Evolutionary conservation across 768 basidiomycete species (phyloP).

Genomic region (Rubroboletus satanas): DNA sequence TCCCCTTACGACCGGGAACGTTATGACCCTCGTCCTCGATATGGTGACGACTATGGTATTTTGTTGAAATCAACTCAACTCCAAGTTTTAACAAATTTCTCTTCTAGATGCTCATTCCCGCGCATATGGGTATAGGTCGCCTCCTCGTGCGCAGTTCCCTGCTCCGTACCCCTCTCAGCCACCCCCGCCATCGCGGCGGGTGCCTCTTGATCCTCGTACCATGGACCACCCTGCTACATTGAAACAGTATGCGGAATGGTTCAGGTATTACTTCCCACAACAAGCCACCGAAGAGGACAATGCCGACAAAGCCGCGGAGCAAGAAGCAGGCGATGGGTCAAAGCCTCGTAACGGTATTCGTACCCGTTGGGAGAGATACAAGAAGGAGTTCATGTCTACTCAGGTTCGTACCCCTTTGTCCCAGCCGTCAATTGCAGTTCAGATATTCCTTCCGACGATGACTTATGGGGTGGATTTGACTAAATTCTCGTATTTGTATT

Average conservation of each 20-base stretch:
- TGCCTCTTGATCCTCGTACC: conserved; percentile 75
- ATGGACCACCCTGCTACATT: conserved; percentile 78
- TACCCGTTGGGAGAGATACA: conserved; percentile 87
- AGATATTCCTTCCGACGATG: conserved; percentile 12
- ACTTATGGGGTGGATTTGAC: conserved; percentile 13
- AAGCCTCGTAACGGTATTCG: conserved; percentile 84
- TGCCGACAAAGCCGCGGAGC: conserved; percentile 79
- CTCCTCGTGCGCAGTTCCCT: conserved; percentile 53
- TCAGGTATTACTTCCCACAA: conserved; percentile 69
- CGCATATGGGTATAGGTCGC: conserved; percentile 58
- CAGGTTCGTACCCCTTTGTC: conserved; percentile 64
- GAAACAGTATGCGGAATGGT: conserved; percentile 89
- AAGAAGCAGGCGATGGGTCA: conserved; percentile 75
- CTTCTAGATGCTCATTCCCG: conserved; percentile 62
- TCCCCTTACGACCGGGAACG: conserved; percentile 78
- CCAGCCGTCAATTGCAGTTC: conserved; percentile 5
- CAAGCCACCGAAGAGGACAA: conserved; percentile 80
- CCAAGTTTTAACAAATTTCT: conserved; percentile 8
- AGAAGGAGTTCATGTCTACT: conserved; percentile 80
- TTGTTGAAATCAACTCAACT: conserved; percentile 3
- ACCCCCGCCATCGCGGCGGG: conserved; percentile 50
- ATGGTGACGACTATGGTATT: conserved; percentile 79
- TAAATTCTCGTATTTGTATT: conserved; percentile 37
- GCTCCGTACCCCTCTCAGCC: conserved; percentile 37
- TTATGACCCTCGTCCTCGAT: conserved; percentile 79